Conservation (phyloP, 192 early-diverging fungal species). For the Chytriomyces hyalinus region DNA sequence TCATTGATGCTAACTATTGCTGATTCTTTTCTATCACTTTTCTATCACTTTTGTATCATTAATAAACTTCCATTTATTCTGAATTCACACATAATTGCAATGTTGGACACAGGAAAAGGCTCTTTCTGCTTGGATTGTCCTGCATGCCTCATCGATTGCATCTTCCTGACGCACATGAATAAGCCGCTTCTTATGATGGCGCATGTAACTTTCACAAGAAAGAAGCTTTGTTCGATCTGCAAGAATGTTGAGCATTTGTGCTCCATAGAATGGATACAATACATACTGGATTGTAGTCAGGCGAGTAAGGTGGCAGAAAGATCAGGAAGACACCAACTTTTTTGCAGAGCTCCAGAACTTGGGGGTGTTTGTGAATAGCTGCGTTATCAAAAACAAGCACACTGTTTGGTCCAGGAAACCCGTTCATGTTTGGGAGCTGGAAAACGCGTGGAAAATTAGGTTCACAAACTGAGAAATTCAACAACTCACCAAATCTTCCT, state of each 20-base stretch:
- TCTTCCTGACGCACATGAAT: neutral
- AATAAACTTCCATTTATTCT: no score
- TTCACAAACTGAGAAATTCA: neutral
- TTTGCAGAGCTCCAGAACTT: neutral
- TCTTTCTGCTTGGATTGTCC: neutral
- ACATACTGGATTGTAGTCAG: neutral
- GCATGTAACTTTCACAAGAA: neutral
- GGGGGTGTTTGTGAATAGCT: neutral
- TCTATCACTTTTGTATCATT: no score
- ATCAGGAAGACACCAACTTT: neutral
- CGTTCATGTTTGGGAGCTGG: neutral
- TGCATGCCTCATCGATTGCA: neutral
- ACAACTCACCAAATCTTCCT: slow-evolving; percentile 3
- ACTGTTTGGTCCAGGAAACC: neutral
- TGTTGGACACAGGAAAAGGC: neutral
- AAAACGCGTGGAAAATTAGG: neutral
- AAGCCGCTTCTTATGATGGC: neutral
- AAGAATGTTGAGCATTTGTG: neutral
- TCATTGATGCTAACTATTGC: no score
- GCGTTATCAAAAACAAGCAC: slow-evolving; percentile 10
- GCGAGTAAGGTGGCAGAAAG: slow-evolving; percentile 5
- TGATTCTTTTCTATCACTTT: no score
- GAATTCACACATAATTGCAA: neutral
- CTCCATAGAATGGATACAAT: neutral
- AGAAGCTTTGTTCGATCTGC: neutral